These are phyloP conservation scores for Pleurotus eryngii DNA, from an alignment of 768 basidiomycete genomes.

Conservation along the genomic window DNA sequence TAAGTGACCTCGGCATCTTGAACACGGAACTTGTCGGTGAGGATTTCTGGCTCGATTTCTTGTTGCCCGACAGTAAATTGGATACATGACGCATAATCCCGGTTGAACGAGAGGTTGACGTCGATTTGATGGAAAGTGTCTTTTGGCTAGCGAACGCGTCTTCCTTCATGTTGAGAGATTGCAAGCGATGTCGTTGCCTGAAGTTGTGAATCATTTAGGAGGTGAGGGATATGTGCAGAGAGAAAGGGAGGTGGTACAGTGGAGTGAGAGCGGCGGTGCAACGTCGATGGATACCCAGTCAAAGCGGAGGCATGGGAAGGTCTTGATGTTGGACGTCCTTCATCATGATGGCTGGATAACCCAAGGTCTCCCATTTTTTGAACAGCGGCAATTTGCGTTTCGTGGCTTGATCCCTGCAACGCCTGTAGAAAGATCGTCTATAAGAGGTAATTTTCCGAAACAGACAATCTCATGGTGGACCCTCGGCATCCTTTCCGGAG, in stretches of 20 bases:
- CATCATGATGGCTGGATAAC: slow-evolving; percentile 6
- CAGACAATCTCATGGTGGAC: background rate
- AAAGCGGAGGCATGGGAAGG: slow-evolving; percentile 5
- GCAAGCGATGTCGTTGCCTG: slow-evolving; percentile 5
- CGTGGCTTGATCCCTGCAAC: background rate
- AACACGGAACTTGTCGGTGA: slow-evolving; percentile 1
- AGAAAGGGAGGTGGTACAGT: background rate
- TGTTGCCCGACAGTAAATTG: slow-evolving; percentile 4
- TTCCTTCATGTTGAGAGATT: slow-evolving; percentile 4
- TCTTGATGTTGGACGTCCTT: slow-evolving; percentile 1
- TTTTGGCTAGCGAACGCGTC: slow-evolving; percentile 1
- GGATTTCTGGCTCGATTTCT: slow-evolving; percentile 1
- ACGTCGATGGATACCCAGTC: background rate
- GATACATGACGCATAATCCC: slow-evolving; percentile 8
- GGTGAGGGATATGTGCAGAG: background rate
- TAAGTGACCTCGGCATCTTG: slow-evolving; percentile 1
- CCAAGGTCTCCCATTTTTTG: background rate
- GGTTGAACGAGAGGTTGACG: background rate
- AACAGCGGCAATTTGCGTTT: slow-evolving; percentile 6
- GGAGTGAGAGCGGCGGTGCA: background rate
- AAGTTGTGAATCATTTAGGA: slow-evolving; percentile 4
- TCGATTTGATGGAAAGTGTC: slow-evolving; percentile 3
- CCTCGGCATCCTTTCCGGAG: background rate
- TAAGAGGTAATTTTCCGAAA: background rate
- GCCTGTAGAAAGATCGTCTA: background rate